These are phyloP conservation scores for Aegilops tauschii DNA, from an alignment of 176 grass and related monocot genomes.

Conservation along the genomic window DNA sequence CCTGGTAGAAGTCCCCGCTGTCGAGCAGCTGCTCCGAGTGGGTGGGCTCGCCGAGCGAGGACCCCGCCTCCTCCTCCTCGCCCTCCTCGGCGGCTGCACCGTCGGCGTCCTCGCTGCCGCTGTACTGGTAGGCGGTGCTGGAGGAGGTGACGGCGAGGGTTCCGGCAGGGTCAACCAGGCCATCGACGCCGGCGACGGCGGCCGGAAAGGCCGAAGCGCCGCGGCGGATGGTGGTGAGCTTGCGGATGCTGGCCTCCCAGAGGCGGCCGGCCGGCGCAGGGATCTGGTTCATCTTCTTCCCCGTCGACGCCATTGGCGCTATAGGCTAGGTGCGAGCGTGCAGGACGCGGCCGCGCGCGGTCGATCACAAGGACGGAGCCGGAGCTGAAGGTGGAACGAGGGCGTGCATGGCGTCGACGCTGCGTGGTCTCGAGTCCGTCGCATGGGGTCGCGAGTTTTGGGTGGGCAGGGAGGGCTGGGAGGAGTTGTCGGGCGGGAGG, in stretches of 20 bases:
- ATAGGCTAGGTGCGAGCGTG: not conserved
- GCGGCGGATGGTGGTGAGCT: conserved; percentile 48
- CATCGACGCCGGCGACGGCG: not conserved
- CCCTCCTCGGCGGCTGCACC: not conserved
- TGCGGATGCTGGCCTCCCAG: conserved; percentile 60
- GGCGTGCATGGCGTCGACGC: not conserved
- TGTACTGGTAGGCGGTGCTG: conserved; percentile 36
- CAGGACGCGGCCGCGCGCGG: not conserved
- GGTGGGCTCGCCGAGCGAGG: conserved; percentile 22
- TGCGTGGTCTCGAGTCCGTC: not conserved
- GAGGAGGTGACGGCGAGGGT: conserved; percentile 16
- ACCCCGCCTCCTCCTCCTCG: not conserved
- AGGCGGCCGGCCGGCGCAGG: conserved; percentile 40
- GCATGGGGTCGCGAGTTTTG: conserved; percentile 3
- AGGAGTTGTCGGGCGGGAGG: conserved; percentile 45
- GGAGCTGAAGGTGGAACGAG: not conserved
- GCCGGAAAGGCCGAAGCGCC: not conserved
- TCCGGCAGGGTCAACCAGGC: not conserved
- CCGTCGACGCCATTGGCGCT: conserved; percentile 13
- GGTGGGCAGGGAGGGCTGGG: conserved; percentile 16
- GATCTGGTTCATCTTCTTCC: conserved; percentile 39
- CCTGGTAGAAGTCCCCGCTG: conserved; percentile 67
- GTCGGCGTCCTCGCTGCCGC: not conserved
- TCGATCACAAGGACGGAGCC: not conserved
- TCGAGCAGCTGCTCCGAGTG: conserved; percentile 51